phyloP scores from a whole-genome alignment of 345 rosid species.

The Microthlaspi erraticum region DNA sequence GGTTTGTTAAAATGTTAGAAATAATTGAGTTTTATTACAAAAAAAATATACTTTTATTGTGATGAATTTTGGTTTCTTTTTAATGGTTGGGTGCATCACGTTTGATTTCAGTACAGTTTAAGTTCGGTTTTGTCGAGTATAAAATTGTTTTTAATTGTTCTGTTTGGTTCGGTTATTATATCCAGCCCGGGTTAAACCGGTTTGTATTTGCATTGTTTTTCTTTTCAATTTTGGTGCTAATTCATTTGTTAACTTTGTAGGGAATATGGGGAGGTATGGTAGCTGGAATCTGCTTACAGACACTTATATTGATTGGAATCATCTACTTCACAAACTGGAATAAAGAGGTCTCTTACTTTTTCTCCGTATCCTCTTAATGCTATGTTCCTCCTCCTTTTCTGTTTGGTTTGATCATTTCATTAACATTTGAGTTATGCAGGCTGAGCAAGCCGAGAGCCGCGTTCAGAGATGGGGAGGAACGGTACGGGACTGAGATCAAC shows the following conservation, averaged over 20 bases:
- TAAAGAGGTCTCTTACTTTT: constrained; percentile 59
- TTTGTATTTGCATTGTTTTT: constrained; percentile 2
- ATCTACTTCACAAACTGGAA: constrained; percentile 78
- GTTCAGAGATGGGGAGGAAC: constrained; percentile 89
- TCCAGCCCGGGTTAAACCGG: neutral
- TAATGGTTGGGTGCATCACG: neutral
- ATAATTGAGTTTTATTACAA: no score
- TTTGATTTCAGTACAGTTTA: neutral
- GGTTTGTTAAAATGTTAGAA: no score
- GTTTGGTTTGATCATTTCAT: constrained; percentile 13
- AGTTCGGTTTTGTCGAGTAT: neutral
- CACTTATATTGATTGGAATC: constrained; percentile 62
- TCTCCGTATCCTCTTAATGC: neutral
- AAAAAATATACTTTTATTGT: neutral
- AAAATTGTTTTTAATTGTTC: neutral
- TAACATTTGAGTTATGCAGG: constrained; percentile 48
- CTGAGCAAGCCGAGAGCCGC: constrained; percentile 74
- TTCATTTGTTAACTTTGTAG: constrained; percentile 45
- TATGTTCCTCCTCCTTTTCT: neutral
- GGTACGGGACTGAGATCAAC: constrained; percentile 35
- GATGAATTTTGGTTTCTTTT: neutral
- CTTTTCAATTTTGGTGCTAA: neutral
- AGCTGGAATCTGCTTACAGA: constrained; percentile 79
- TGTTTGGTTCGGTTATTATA: neutral
- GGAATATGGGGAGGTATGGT: constrained; percentile 99